Evolutionary conservation across 2,329 filamentous ascomycete genomes (phyloP), one percentile per base, ranked within the genome.

Genomic region (Didymella lethalis): DNA sequence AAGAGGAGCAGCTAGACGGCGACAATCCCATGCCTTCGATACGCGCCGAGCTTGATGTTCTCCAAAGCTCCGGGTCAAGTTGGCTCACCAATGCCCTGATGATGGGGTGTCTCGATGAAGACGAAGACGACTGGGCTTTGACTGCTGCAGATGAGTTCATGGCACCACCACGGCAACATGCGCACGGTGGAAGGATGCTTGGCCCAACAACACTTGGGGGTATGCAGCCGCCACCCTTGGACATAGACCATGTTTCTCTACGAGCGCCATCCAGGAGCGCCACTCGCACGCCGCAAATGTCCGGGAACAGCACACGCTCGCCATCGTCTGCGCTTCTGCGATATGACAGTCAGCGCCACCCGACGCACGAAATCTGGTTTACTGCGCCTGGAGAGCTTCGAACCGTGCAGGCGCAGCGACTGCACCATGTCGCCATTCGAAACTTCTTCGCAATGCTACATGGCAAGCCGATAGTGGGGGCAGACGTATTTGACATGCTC

Each of bases 391-490:
- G 80, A 1, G 80, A 83, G 36, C 66, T 84, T 38, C 81, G 68
- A 12, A 72, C 71, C 69, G 65, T 82, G 75, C 68, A 74, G 74
- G 18, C 84, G 82, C 41, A 83, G 82, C 53, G 79, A 83, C 80
- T 86, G 0, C 82, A 89, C 62, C 86, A 88, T 64, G 81, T 90
- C 46, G 88, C 88, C 0, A 88, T 88, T 0, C 84, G 89, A 20
- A 91, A 91, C 66, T 84, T 90, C 44, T 86, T 91, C 65, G 88
- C 88, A 0, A 75, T 90, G 32, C 74, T 90, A 2, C 88, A 86
- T 66, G 82, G 86, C 50, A 85, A 85, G 23, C 88, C 88, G 0
- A 79, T 91, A 0, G 88, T 91, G 2, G 89, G 89, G 0, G 68
- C 85, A 1, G 87, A 88, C 4, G 73, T 91, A 0, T 84, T 83